Conservation (phyloP, 257 asterid genomes). For the Solanum paucissectum region DNA sequence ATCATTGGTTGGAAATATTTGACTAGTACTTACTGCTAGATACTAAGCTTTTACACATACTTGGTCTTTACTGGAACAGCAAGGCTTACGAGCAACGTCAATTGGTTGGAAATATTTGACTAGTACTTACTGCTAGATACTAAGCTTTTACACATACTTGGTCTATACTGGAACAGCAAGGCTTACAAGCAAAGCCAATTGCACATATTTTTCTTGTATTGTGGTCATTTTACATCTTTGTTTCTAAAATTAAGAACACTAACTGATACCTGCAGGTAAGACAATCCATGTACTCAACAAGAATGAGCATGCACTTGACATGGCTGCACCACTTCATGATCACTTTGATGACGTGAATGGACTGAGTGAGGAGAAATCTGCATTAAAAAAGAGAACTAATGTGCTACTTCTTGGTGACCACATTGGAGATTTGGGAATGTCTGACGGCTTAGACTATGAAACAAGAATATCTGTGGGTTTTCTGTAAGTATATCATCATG, state of each 20-base stretch:
- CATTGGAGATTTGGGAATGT: conserved; percentile 92
- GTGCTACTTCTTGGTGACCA: conserved; percentile 94
- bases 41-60: not conserved
- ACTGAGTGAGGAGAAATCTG: conserved; percentile 32
- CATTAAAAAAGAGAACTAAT: conserved; percentile 61
- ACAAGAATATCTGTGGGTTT: conserved; percentile 85
- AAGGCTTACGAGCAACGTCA: not conserved
- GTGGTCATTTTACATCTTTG: not conserved
- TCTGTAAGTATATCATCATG: conserved; percentile 45
- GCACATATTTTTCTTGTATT: not conserved
- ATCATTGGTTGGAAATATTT: not conserved
- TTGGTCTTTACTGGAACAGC: not conserved
- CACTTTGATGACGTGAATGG: conserved; percentile 38
- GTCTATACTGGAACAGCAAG: not conserved
- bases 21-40: not conserved
- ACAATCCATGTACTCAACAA: conserved; percentile 88
- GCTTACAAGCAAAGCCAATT: not conserved
- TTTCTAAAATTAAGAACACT: not conserved
- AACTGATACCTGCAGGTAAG: conserved; percentile 48
- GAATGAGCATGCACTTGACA: conserved; percentile 91
- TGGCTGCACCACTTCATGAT: conserved; percentile 77
- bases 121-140: not conserved
- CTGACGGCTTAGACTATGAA: conserved; percentile 73
- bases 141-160: not conserved
- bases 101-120: not conserved